Evolutionary conservation across 345 rosid genomes (phyloP).

Genomic region (Hibiscus tridactylites): DNA sequence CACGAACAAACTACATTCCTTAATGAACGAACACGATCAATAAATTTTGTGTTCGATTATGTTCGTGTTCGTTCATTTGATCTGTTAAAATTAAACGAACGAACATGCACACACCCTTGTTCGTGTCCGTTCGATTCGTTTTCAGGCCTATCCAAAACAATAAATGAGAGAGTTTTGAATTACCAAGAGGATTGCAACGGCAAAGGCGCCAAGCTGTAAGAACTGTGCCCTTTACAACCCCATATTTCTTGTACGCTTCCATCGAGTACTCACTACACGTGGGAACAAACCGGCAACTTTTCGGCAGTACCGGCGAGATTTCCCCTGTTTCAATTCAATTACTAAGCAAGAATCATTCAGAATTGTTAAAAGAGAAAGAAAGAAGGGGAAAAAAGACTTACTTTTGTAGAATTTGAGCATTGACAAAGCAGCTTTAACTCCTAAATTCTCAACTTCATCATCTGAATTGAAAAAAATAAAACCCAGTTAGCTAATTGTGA

Average conservation of each 20-base stretch:
- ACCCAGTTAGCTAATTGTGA: not conserved
- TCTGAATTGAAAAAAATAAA: constrained; percentile 24
- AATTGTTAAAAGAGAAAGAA: not conserved
- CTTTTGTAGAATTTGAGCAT: constrained; percentile 77
- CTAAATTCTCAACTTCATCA: constrained; percentile 37
- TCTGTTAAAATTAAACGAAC: too few species aligned
- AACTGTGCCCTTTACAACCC: constrained; percentile 58
- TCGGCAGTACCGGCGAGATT: constrained; percentile 74
- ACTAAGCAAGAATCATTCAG: not conserved
- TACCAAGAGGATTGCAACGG: constrained; percentile 82
- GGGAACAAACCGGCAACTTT: constrained; percentile 78
- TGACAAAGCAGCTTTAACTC: constrained; percentile 73
- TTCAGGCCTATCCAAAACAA: too few species aligned
- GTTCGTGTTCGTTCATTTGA: too few species aligned
- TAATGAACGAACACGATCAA: too few species aligned
- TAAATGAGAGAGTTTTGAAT: not conserved
- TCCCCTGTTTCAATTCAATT: constrained; percentile 45
- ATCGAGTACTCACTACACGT: constrained; percentile 89
- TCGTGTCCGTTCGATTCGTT: too few species aligned
- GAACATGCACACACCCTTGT: too few species aligned
- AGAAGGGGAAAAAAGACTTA: constrained; percentile 8
- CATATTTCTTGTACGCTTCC: constrained; percentile 92
- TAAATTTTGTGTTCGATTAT: too few species aligned
- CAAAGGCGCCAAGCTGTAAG: constrained; percentile 82
- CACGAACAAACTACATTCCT: too few species aligned